These are phyloP conservation scores for Hypocreales sp. DNA, from an alignment of 2,329 filamentous ascomycete genomes.

Conservation along the genomic window DNA sequence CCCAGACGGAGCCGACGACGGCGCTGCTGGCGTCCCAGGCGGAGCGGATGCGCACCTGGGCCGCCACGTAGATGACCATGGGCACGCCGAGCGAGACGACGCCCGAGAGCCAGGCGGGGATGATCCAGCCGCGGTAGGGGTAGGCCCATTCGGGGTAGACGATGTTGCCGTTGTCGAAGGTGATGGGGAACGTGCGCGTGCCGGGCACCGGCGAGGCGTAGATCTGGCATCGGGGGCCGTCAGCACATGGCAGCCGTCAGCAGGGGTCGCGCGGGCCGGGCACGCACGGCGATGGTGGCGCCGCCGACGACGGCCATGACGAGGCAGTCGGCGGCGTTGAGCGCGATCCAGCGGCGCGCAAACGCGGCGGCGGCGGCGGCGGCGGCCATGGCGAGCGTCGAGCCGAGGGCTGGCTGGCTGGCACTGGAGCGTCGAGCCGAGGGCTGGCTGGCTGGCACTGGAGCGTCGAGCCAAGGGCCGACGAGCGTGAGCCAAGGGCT, in stretches of 20 bases:
- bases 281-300: slow-evolving; percentile 14
- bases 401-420: too few species aligned
- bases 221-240: slow-evolving; percentile 16
- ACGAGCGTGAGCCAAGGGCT: too few species aligned
- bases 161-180: slow-evolving; percentile 39
- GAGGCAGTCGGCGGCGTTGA: slow-evolving; percentile 42
- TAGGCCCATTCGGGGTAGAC: slow-evolving; percentile 51
- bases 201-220: slow-evolving; percentile 38
- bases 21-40: slow-evolving; percentile 48
- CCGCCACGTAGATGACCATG: slow-evolving; percentile 36
- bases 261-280: not conserved
- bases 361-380: slow-evolving; percentile 7
- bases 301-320: slow-evolving; percentile 37
- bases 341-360: slow-evolving; percentile 34
- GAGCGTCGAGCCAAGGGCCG: too few species aligned
- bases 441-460: too few species aligned
- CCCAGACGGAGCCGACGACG: slow-evolving; percentile 43
- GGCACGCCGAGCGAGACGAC: slow-evolving; percentile 42
- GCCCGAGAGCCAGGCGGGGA: slow-evolving; percentile 43
- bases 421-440: too few species aligned
- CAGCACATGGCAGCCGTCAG: too few species aligned
- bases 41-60: slow-evolving; percentile 40
- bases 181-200: slow-evolving; percentile 45
- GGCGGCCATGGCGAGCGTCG: too few species aligned
- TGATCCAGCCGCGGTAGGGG: slow-evolving; percentile 44